Percentiles rank a stretch among this genome's conserved stretches.
These are phyloP conservation scores for Eutypella sp. DNA, from an alignment of 2,329 filamentous ascomycete genomes.

Conservation along the genomic window DNA sequence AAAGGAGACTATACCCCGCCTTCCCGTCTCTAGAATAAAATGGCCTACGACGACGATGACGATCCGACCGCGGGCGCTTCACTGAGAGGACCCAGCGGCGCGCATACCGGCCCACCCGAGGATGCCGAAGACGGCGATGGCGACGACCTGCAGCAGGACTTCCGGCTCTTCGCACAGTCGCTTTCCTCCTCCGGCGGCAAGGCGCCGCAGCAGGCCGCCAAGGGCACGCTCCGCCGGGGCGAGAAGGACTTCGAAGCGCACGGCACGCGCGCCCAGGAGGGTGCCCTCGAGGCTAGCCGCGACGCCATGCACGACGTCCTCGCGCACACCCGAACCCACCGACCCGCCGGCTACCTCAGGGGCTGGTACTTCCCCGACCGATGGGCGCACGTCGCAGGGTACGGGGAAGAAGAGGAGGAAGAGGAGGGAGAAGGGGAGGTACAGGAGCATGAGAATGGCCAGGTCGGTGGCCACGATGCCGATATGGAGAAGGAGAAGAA, in stretches of 20 bases:
- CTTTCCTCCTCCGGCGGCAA: constrained; percentile 22
- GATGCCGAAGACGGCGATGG: constrained; percentile 53
- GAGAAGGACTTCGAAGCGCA: constrained; percentile 98
- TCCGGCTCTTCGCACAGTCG: constrained; percentile 62
- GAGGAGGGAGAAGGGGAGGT: constrained; percentile 11
- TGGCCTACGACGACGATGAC: constrained; percentile 25
- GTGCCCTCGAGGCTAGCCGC: constrained; percentile 73
- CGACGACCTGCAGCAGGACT: constrained; percentile 82
- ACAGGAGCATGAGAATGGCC: constrained; percentile 10
- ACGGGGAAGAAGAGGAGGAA: constrained; percentile 9
- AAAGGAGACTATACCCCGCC: too few relatives aligned
- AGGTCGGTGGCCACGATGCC: constrained; percentile 2
- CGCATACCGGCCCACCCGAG: constrained; percentile 22
- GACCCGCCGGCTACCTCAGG: constrained; percentile 58
- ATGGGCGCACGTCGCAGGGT: constrained; percentile 33
- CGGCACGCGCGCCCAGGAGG: constrained; percentile 75
- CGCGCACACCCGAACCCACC: constrained; percentile 69
- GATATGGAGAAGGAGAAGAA: constrained; percentile 15
- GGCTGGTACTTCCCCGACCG: constrained; percentile 70
- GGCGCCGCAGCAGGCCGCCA: constrained; percentile 32
- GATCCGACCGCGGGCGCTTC: constrained; percentile 6
- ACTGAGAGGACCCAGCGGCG: constrained; percentile 16
- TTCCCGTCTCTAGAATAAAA: too few relatives aligned
- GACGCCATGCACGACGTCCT: constrained; percentile 86
- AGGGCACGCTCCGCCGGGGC: constrained; percentile 76